Percentiles rank a stretch among this genome's conserved stretches.
Conservation (phyloP, 2,329 filamentous ascomycete species). For the Cladosporium sphaerospermum region DNA sequence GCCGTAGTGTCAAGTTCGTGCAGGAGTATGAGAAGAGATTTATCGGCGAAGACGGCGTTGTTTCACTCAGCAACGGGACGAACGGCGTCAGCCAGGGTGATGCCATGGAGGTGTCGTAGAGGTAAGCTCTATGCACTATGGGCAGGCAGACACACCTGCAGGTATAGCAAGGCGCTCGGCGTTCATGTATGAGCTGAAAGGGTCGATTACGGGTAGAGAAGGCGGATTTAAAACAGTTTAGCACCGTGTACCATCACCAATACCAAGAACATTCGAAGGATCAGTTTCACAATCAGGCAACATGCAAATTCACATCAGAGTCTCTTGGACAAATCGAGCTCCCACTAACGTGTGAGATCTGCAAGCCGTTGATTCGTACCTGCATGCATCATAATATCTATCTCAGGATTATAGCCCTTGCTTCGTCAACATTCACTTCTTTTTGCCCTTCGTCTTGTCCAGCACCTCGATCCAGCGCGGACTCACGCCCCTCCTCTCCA, state of each 20-base stretch:
- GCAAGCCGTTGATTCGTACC: no score
- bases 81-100: constrained; percentile 46
- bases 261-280: no score
- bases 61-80: constrained; percentile 54
- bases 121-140: background rate
- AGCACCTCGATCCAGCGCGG: constrained; percentile 57
- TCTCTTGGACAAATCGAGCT: no score
- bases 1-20: constrained; percentile 84
- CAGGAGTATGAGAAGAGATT: constrained; percentile 84
- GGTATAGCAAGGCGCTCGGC: constrained; percentile 6
- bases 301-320: background rate
- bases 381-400: background rate
- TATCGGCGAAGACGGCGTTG: constrained; percentile 78
- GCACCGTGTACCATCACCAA: no score
- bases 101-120: constrained; percentile 61
- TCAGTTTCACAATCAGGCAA: background rate
- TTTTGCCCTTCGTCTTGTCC: constrained; percentile 62
- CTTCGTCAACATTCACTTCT: background rate
- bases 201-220: background rate
- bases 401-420: no score
- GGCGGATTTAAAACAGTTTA: no score
- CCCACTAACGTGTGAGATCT: no score
- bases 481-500: constrained; percentile 54
- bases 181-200: background rate
- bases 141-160: background rate